A percentile compares a stretch with the other conserved stretches of the same genome.
Evolutionary conservation across 139 green algal species (phyloP).

Genomic region (Coelastrella sp.): DNA sequence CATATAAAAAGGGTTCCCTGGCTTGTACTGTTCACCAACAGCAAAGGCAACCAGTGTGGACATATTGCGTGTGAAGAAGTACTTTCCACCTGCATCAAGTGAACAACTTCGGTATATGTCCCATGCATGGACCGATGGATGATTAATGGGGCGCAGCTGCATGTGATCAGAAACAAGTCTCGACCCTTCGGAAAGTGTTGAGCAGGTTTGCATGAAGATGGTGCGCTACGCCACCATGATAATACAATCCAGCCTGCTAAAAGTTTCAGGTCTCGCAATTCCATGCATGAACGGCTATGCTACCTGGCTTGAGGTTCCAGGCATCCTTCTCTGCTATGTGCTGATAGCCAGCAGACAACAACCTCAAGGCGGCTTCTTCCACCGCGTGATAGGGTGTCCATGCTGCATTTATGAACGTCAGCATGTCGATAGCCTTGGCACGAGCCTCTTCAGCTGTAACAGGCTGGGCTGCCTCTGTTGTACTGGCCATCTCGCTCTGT

Average conservation of each 20-base stretch:
- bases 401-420: conserved; percentile 80
- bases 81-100: conserved; percentile 79
- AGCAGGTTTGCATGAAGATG: too few relatives aligned
- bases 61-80: conserved; percentile 97
- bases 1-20: conserved; percentile 93
- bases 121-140: too few relatives aligned
- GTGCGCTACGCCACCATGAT: too few relatives aligned
- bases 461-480: conserved; percentile 6
- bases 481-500: neutral
- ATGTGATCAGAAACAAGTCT: too few relatives aligned
- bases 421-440: conserved; percentile 40
- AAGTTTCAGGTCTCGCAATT: too few relatives aligned
- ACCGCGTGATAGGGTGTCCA: conserved; percentile 87
- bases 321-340: conserved; percentile 79
- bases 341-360: conserved; percentile 77
- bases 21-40: conserved; percentile 82
- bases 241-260: neutral
- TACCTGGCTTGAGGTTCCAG: conserved; percentile 74
- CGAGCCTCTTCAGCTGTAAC: conserved; percentile 5
- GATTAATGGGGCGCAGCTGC: too few relatives aligned
- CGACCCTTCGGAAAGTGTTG: too few relatives aligned
- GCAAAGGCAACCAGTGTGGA: conserved; percentile 95
- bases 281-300: neutral
- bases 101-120: too few relatives aligned
- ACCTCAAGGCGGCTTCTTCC: conserved; percentile 68